Conservation (phyloP, 179 eudicot species). For the Silene vulgaris region DNA sequence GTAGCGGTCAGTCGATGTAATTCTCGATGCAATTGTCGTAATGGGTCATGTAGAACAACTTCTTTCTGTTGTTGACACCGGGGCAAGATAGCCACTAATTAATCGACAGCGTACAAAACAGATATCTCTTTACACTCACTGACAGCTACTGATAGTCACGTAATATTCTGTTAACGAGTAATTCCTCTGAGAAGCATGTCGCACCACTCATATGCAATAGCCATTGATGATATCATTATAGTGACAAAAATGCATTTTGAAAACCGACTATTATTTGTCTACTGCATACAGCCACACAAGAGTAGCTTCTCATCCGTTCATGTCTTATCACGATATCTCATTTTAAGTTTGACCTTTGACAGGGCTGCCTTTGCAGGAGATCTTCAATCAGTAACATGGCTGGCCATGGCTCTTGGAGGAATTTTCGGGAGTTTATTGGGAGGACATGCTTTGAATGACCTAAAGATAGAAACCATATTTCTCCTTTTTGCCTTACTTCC, state of each 20-base stretch:
- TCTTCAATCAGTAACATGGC: slow-evolving; percentile 90
- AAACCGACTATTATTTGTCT: not conserved
- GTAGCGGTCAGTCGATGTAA: not conserved
- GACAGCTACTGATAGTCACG: too few species aligned
- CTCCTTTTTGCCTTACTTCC: slow-evolving; percentile 73
- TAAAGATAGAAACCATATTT: slow-evolving; percentile 60
- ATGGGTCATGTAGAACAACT: not conserved
- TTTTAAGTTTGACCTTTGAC: slow-evolving; percentile 23
- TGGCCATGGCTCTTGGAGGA: slow-evolving; percentile 94
- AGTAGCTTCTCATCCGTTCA: not conserved
- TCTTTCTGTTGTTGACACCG: not conserved
- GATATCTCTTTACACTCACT: too few species aligned
- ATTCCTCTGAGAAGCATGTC: not conserved
- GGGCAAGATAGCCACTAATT: not conserved
- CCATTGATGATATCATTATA: not conserved
- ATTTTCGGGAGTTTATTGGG: slow-evolving; percentile 84
- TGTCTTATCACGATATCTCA: not conserved
- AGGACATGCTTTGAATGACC: slow-evolving; percentile 61
- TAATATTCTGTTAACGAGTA: too few species aligned
- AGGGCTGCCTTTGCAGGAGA: slow-evolving; percentile 96
- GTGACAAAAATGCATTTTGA: not conserved
- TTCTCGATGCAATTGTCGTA: not conserved
- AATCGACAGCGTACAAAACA: too few species aligned
- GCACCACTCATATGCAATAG: not conserved
- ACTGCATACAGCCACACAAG: not conserved